Percentiles rank a stretch among this genome's conserved stretches.
phyloP scores from a whole-genome alignment of 495 filamentous ascomycete species.

The Glarea lozoyensis region DNA sequence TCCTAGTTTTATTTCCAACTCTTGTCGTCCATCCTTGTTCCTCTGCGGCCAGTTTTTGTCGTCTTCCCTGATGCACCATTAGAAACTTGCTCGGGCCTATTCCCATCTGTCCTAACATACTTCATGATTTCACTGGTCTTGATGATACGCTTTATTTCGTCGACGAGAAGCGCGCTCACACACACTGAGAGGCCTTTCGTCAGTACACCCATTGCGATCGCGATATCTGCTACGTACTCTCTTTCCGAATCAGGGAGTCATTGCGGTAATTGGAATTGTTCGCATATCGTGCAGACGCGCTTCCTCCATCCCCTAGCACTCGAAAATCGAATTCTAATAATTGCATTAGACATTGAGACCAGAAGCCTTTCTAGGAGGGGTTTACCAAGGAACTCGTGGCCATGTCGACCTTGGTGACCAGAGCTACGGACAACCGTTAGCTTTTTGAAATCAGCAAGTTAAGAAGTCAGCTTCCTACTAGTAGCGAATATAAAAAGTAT shows the following conservation, averaged over 20 bases:
- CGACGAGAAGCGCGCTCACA: slow-evolving; percentile 83
- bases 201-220: slow-evolving; percentile 2
- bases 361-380: slow-evolving; percentile 2
- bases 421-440: slow-evolving; percentile 50
- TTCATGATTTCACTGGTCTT: slow-evolving; percentile 98
- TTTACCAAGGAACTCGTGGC: slow-evolving; percentile 94
- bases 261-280: slow-evolving; percentile 99
- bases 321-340: slow-evolving; percentile 89
- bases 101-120: slow-evolving; percentile 34
- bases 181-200: slow-evolving; percentile 58
- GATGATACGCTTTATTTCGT: slow-evolving; percentile 94
- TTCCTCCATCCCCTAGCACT: slow-evolving; percentile 85
- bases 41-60: slow-evolving; percentile 99
- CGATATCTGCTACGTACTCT: slow-evolving; percentile 59
- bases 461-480: slow-evolving; percentile 45
- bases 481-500: slow-evolving; percentile 94
- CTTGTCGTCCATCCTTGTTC: slow-evolving; percentile 97
- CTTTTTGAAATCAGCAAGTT: slow-evolving; percentile 19
- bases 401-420: slow-evolving; percentile 94
- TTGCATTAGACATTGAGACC: slow-evolving; percentile 3
- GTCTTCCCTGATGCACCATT: slow-evolving; percentile 62
- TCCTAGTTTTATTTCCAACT: slow-evolving; percentile 89
- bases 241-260: slow-evolving; percentile 97
- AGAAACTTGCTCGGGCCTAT: slow-evolving; percentile 1
- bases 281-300: slow-evolving; percentile 90